Evolutionary conservation across 1,139 yeast species (phyloP).

Genomic region (Taiozyma sp.): DNA sequence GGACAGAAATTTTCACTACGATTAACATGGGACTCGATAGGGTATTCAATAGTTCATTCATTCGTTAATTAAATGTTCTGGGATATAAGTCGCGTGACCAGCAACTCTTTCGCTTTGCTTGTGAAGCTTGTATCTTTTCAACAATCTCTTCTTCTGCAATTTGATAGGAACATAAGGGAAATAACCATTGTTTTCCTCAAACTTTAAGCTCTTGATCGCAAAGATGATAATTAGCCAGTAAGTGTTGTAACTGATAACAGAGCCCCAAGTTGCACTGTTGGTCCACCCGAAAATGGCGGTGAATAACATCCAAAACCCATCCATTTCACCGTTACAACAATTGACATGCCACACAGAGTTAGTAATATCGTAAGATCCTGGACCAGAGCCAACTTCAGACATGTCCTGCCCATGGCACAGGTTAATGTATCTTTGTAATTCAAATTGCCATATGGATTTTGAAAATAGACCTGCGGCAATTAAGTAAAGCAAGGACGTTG

Average conservation of each 20-base stretch:
- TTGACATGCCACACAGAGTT: conserved; percentile 92
- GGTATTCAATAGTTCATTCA: neutral
- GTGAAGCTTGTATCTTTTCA: conserved; percentile 30
- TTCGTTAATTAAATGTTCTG: neutral
- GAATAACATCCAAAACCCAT: conserved; percentile 89
- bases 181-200: conserved; percentile 58
- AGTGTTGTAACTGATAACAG: conserved; percentile 63
- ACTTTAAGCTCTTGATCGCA: conserved; percentile 42
- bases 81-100: neutral
- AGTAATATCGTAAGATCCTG: conserved; percentile 84
- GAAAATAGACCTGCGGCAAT: conserved; percentile 89
- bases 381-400: conserved; percentile 87
- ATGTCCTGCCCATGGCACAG: conserved; percentile 80
- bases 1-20: no score
- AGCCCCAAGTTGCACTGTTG: conserved; percentile 92
- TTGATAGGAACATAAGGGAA: conserved; percentile 52
- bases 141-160: conserved; percentile 51
- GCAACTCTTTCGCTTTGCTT: neutral
- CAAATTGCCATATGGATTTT: conserved; percentile 86
- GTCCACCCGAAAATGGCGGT: conserved; percentile 96
- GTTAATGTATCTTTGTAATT: conserved; percentile 60
- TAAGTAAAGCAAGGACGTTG: conserved; percentile 80
- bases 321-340: conserved; percentile 89
- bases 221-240: conserved; percentile 68
- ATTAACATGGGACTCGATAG: no score